Percentiles rank a stretch among this genome's conserved stretches.
Evolutionary conservation across 148 eudicot genomes (phyloP).

Genomic region (Nyssa sinensis): DNA sequence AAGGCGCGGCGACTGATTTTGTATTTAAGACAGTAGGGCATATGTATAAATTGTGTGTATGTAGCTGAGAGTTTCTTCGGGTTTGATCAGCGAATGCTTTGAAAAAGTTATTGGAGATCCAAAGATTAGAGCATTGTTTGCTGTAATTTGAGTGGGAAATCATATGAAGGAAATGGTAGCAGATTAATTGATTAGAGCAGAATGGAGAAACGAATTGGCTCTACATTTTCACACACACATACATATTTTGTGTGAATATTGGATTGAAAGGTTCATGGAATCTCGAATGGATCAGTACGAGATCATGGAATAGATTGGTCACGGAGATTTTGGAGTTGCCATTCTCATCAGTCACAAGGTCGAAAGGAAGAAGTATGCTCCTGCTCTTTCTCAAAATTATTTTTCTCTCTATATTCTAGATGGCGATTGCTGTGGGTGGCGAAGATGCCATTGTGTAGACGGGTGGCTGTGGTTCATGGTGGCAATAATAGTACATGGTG

Average conservation of each 20-base stretch:
- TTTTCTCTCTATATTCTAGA: no score
- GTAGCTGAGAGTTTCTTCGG: background rate
- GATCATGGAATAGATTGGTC: slow-evolving; percentile 98
- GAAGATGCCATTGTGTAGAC: no score
- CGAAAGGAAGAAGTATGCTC: slow-evolving; percentile 71
- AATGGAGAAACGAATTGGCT: background rate
- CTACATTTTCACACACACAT: no score
- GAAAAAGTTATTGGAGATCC: no score
- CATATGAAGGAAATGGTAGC: no score
- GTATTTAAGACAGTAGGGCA: background rate
- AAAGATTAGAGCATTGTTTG: background rate
- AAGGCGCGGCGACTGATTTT: background rate
- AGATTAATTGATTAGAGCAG: background rate
- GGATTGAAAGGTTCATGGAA: slow-evolving; percentile 42
- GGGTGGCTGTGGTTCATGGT: no score
- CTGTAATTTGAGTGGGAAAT: background rate
- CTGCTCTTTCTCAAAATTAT: background rate
- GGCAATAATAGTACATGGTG: no score
- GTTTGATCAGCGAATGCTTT: background rate
- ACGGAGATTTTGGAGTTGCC: slow-evolving; percentile 98
- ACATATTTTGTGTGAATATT: background rate
- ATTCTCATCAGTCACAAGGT: slow-evolving; percentile 84
- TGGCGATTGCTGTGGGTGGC: no score
- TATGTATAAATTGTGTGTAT: background rate
- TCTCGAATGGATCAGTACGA: slow-evolving; percentile 98